These are phyloP conservation scores for Kockovaella imperatae DNA, from an alignment of 768 basidiomycete species.

Conservation along the genomic window DNA sequence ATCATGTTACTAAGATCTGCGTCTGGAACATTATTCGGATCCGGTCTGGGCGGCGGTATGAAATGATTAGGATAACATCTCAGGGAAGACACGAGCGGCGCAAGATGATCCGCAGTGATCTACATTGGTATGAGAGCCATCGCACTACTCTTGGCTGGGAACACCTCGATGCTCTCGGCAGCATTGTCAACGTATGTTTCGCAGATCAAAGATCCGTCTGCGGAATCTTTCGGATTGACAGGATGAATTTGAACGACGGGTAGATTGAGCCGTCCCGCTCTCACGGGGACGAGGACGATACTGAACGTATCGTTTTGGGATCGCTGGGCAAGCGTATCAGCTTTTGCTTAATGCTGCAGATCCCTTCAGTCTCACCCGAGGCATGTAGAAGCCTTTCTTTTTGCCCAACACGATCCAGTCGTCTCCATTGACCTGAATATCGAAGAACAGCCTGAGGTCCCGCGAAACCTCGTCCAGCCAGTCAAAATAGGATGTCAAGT, in stretches of 20 bases:
- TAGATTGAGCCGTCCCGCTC: slow-evolving; percentile 69
- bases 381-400: slow-evolving; percentile 75
- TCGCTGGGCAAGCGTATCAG: background rate
- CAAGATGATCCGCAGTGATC: too few relatives aligned
- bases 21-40: too few relatives aligned
- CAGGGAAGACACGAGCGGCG: too few relatives aligned
- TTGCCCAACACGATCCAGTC: slow-evolving; percentile 83
- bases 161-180: slow-evolving; percentile 68
- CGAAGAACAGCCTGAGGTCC: slow-evolving; percentile 56
- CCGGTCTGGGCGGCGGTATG: too few relatives aligned
- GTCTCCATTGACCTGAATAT: slow-evolving; percentile 63
- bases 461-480: slow-evolving; percentile 53
- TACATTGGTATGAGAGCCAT: slow-evolving; percentile 48
- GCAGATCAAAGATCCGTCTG: slow-evolving; percentile 18
- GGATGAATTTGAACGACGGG: slow-evolving; percentile 64
- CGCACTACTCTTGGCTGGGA: slow-evolving; percentile 72
- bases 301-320: slow-evolving; percentile 54
- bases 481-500: slow-evolving; percentile 64
- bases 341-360: background rate
- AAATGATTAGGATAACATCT: too few relatives aligned
- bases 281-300: slow-evolving; percentile 71
- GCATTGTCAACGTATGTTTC: slow-evolving; percentile 82
- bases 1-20: too few relatives aligned
- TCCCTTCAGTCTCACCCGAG: slow-evolving; percentile 52
- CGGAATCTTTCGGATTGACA: slow-evolving; percentile 46